phyloP scores from a whole-genome alignment of 2,329 filamentous ascomycete genomes.

The Fusarium napiforme region DNA sequence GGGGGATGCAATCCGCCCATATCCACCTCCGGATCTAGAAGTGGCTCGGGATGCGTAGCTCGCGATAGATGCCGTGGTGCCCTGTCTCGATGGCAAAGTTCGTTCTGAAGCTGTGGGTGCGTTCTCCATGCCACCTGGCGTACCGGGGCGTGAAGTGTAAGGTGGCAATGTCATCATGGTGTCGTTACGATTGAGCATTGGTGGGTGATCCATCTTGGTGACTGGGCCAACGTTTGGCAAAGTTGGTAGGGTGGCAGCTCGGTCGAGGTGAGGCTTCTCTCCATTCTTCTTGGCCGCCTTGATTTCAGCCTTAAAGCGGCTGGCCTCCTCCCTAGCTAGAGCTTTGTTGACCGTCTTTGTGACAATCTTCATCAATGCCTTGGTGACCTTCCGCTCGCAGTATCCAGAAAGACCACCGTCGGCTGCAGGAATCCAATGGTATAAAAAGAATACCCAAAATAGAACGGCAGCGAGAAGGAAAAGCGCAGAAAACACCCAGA shows the following conservation, averaged over 20 bases:
- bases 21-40: conserved; percentile 65
- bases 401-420: conserved; percentile 86
- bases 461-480: conserved; percentile 78
- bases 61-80: conserved; percentile 67
- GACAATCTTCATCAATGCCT: conserved; percentile 84
- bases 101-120: conserved; percentile 63
- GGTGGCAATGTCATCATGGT: conserved; percentile 70
- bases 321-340: conserved; percentile 79
- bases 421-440: conserved; percentile 85
- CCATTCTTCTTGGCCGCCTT: conserved; percentile 64
- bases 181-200: conserved; percentile 67
- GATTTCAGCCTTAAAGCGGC: conserved; percentile 62
- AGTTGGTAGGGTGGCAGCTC: conserved; percentile 75
- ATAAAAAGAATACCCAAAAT: conserved; percentile 89
- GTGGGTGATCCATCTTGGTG: conserved; percentile 64
- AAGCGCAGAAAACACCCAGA: conserved; percentile 87
- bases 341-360: conserved; percentile 89
- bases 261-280: conserved; percentile 60
- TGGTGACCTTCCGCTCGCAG: conserved; percentile 92
- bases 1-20: conserved; percentile 53
- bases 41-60: conserved; percentile 74
- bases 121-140: conserved; percentile 64
- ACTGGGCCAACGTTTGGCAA: conserved; percentile 55
- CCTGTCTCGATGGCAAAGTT: conserved; percentile 58
- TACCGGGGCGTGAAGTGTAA: conserved; percentile 70